phyloP scores from a whole-genome alignment of 2,329 filamentous ascomycete species.

The Venturia effusa region DNA sequence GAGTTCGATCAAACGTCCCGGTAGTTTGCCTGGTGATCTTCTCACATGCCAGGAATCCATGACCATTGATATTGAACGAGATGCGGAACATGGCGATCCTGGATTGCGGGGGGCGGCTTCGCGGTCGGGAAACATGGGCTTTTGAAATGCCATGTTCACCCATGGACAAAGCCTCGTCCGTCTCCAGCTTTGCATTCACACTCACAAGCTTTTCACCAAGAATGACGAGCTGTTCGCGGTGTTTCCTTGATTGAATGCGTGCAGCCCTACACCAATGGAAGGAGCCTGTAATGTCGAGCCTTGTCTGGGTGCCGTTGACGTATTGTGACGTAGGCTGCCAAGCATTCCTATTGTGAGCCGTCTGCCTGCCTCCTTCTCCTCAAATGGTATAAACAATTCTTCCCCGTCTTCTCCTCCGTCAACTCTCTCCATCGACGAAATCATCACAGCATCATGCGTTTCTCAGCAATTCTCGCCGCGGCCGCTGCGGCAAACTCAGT shows the following conservation, averaged over 20 bases:
- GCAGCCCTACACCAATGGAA: not conserved
- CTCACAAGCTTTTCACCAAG: not conserved
- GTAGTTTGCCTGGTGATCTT: not conserved
- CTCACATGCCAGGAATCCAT: not conserved
- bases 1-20: too few species aligned
- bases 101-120: not conserved
- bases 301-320: not conserved
- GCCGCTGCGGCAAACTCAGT: constrained; percentile 57
- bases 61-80: not conserved
- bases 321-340: not conserved
- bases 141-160: not conserved
- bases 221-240: not conserved
- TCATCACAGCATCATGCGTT: constrained; percentile 55
- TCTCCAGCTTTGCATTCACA: not conserved
- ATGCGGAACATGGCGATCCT: not conserved
- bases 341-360: not conserved
- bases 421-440: not conserved
- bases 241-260: not conserved
- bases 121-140: not conserved
- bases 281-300: too few species aligned
- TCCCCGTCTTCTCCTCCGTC: not conserved
- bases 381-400: not conserved
- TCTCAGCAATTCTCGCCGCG: constrained; percentile 59
- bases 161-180: not conserved
- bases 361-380: not conserved